Evolutionary conservation across 1,284 basidiomycete genomes (phyloP), one percentile per base, ranked within the genome.

Genomic region (Cryptococcus sp.): DNA sequence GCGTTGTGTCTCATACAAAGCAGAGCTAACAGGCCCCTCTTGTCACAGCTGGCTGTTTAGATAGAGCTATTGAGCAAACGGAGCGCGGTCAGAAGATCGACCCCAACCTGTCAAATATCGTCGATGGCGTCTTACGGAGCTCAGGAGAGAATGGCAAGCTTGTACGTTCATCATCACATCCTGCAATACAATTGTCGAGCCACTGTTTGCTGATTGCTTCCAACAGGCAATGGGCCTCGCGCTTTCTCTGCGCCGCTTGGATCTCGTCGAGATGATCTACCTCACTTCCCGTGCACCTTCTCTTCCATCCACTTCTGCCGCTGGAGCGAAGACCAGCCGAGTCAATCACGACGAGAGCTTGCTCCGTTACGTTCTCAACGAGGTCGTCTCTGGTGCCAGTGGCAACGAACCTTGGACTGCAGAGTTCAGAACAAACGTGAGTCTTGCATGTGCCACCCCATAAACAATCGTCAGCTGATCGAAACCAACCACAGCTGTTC

Each of bases 161-260:
- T 80, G 92, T 89, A 54, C 58, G 83, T 76, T n/a, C 13, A 19
- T 20, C 20, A 46, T 41, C 38, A 5, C 29, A 25, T 47, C 41
- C 6, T 20, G 23, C 41, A 40, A 13, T 47, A 1, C 45, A 25
- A 26, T 50, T 6, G 39, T 40, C 38, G 44, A 46, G 17, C 25
- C 16, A 44, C 25, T 41, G 3, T 41, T 16, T 19, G 29, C 26
- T 26, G 3, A 22, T 37, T 39, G 48, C 44, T 25, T 13, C 40
- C 45, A 46, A 19, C 34, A 95, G 89, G 92, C 92, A 3, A 88
- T 96, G 62, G 94, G 94, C 46, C 90, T 98, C 66, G 93, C 93
- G 0, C 83, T 98, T 7, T 93, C 96, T 70, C 87, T 93, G 22
- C 87, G 83, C 60, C 86, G 93, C 52, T 81, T 96, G 17, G 93